Conservation (phyloP, 306 rosid genomes). For the Glycyrrhiza uralensis region DNA sequence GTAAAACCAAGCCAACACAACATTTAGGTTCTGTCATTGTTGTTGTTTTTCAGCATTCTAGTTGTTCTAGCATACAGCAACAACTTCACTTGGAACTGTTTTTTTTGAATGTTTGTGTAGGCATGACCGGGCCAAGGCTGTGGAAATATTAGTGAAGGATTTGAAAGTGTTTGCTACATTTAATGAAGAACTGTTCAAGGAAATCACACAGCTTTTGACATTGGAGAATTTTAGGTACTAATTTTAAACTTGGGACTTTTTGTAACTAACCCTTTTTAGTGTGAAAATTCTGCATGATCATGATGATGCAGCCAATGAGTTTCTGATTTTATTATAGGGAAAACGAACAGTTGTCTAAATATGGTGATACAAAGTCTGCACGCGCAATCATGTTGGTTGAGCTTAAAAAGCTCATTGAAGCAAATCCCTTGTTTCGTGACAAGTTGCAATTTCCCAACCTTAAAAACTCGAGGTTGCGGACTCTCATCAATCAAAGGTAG, state of each 20-base stretch:
- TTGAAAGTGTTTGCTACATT: slow-evolving; percentile 94
- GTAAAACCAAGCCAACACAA: slow-evolving; percentile 36
- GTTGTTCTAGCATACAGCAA: neutral
- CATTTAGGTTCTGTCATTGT: too few relatives aligned
- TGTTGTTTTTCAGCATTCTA: too few relatives aligned
- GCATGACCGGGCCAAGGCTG: slow-evolving; percentile 95
- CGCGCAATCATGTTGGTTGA: slow-evolving; percentile 96
- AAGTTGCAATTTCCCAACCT: slow-evolving; percentile 95
- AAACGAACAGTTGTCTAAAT: slow-evolving; percentile 93
- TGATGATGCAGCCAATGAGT: slow-evolving; percentile 2
- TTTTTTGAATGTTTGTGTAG: slow-evolving; percentile 36
- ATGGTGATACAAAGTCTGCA: slow-evolving; percentile 97
- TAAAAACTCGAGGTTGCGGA: slow-evolving; percentile 87
- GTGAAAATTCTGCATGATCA: neutral
- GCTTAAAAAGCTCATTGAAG: slow-evolving; percentile 96
- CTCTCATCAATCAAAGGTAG: slow-evolving; percentile 97
- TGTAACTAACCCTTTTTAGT: neutral
- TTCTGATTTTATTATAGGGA: slow-evolving; percentile 55
- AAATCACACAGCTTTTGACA: slow-evolving; percentile 96
- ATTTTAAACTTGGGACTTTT: neutral
- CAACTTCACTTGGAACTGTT: slow-evolving; percentile 9
- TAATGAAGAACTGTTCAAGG: slow-evolving; percentile 95
- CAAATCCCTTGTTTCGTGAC: slow-evolving; percentile 93
- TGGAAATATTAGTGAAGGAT: slow-evolving; percentile 92
- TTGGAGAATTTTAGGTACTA: slow-evolving; percentile 91